These are phyloP conservation scores for Penicillium coffeae DNA, from an alignment of 495 filamentous ascomycete species.

Conservation along the genomic window DNA sequence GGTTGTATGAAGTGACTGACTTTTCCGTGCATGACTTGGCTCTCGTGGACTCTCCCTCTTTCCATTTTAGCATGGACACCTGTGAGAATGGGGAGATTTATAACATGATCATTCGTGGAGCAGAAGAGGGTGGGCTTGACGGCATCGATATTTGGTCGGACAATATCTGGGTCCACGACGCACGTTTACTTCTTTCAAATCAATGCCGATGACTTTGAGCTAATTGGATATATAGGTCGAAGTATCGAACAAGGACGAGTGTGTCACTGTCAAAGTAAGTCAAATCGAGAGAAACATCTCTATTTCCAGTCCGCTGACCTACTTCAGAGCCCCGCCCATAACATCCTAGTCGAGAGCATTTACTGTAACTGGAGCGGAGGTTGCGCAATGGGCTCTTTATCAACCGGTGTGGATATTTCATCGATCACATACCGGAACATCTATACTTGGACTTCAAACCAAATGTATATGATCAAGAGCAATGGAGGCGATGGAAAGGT, in stretches of 20 bases:
- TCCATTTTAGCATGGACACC: constrained; percentile 47
- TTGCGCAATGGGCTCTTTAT: constrained; percentile 50
- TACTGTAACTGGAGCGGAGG: constrained; percentile 57
- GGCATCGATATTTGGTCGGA: constrained; percentile 49
- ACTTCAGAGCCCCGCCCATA: constrained; percentile 35
- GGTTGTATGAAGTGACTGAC: constrained; percentile 36
- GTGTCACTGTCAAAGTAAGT: constrained; percentile 47
- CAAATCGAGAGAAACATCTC: not conserved
- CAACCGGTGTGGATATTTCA: constrained; percentile 34
- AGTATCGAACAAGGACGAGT: constrained; percentile 56
- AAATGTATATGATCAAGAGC: constrained; percentile 63
- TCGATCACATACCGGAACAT: constrained; percentile 49
- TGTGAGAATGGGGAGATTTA: constrained; percentile 48
- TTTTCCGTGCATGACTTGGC: constrained; percentile 51
- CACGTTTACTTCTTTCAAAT: constrained; percentile 11
- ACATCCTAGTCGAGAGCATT: constrained; percentile 54
- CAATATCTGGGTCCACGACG: constrained; percentile 53
- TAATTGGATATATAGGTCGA: constrained; percentile 35
- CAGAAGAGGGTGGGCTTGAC: constrained; percentile 45
- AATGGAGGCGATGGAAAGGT: constrained; percentile 55
- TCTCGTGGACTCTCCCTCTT: constrained; percentile 50
- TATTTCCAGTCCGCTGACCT: not conserved
- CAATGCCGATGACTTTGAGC: not conserved
- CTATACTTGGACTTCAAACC: constrained; percentile 52
- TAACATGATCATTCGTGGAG: constrained; percentile 52